Conservation (phyloP, 2,329 filamentous ascomycete genomes). For the Alternaria rosae region DNA sequence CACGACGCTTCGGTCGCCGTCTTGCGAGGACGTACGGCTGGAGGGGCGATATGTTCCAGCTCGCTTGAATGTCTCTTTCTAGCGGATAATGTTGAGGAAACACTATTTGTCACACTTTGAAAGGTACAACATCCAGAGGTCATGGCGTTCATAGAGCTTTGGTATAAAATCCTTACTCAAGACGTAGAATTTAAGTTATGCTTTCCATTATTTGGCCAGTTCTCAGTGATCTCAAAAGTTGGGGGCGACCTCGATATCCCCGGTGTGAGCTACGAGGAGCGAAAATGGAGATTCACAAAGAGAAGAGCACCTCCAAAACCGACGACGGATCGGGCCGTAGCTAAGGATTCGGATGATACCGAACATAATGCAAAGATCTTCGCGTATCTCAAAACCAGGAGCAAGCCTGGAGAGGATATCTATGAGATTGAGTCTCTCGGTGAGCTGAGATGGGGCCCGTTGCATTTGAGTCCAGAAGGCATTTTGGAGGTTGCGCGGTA, state of each 20-base stretch:
- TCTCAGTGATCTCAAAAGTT: background rate
- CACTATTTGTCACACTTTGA: background rate
- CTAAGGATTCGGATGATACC: background rate
- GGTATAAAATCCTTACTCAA: background rate
- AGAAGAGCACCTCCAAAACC: background rate
- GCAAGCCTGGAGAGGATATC: background rate
- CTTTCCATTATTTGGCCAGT: background rate
- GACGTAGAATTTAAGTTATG: background rate
- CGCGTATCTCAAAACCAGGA: background rate
- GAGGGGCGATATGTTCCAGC: slow-evolving; percentile 26
- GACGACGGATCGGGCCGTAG: background rate
- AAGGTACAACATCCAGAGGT: background rate
- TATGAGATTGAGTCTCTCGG: background rate
- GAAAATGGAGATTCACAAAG: background rate
- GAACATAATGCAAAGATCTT: background rate
- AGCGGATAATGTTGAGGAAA: background rate
- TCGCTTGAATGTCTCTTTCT: background rate
- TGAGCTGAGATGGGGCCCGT: background rate
- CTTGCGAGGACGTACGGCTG: slow-evolving; percentile 62
- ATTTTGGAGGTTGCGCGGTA: background rate
- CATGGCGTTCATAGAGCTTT: background rate
- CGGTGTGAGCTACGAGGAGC: background rate
- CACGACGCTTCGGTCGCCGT: slow-evolving; percentile 59
- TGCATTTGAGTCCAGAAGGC: background rate
- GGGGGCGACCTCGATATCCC: background rate